Percentiles rank a stretch among this genome's conserved stretches.
Conservation (phyloP, 2,329 filamentous ascomycete genomes). For the Trichophyton mentagrophytes region DNA sequence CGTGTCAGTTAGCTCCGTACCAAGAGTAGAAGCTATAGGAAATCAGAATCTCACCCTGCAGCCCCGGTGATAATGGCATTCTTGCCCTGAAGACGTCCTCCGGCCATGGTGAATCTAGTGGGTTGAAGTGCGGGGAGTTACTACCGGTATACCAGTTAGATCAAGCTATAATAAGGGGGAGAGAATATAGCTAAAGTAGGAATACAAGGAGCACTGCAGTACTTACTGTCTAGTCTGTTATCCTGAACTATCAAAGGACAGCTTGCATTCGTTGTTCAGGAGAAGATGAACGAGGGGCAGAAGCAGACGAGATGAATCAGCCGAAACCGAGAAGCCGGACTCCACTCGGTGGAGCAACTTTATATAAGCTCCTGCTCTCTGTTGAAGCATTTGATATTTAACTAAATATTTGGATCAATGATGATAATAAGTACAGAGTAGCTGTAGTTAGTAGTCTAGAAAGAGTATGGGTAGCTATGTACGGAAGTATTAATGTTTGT, state of each 20-base stretch:
- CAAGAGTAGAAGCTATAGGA: neutral
- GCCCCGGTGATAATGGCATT: slow-evolving; percentile 71
- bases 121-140: neutral
- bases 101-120: neutral
- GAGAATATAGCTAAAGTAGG: neutral
- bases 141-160: neutral
- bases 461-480: too few species aligned
- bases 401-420: neutral
- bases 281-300: neutral
- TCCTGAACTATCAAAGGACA: neutral
- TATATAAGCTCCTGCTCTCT: neutral
- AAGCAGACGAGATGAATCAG: neutral
- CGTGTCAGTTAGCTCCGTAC: neutral
- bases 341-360: neutral
- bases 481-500: too few species aligned
- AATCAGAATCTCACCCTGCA: slow-evolving; percentile 49
- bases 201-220: neutral
- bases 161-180: neutral
- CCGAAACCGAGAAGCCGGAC: neutral
- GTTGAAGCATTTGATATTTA: neutral
- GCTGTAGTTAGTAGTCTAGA: too few species aligned
- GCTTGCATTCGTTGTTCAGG: neutral
- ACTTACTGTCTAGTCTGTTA: neutral
- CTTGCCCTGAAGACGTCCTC: slow-evolving; percentile 48
- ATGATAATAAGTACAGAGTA: neutral